A percentile compares a stretch with the other conserved stretches of the same genome.
Conservation (phyloP, 2,329 filamentous ascomycete species). For the Neoscytalidium dimidiatum region DNA sequence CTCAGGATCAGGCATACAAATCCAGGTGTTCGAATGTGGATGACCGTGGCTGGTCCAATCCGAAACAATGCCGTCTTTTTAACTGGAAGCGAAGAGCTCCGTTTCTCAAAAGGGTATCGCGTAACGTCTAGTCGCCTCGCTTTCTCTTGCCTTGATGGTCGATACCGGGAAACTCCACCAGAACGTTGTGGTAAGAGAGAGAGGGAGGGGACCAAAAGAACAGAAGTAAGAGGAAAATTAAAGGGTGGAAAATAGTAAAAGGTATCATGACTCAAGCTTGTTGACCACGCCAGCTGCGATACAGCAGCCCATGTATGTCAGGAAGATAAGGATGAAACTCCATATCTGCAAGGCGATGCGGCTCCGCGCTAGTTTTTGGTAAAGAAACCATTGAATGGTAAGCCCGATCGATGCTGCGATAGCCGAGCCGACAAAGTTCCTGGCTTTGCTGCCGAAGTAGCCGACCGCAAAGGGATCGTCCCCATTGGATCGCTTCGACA, state of each 20-base stretch:
- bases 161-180: not conserved
- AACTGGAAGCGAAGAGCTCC: not conserved
- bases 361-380: not conserved
- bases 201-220: not conserved
- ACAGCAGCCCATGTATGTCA: constrained; percentile 14
- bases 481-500: not conserved
- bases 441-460: constrained; percentile 16
- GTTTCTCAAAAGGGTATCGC: not conserved
- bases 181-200: not conserved
- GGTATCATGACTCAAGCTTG: not conserved
- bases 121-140: not conserved
- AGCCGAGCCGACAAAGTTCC: constrained; percentile 4
- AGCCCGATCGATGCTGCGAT: constrained; percentile 1
- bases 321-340: constrained; percentile 18
- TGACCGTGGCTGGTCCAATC: not conserved
- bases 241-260: not conserved
- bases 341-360: constrained; percentile 2
- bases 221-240: not conserved
- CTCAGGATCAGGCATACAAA: not conserved
- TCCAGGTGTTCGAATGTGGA: not conserved
- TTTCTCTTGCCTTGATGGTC: too few species aligned
- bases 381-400: not conserved
- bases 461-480: not conserved
- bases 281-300: constrained; percentile 8
- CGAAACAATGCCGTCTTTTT: not conserved